phyloP scores from a whole-genome alignment of 2,329 filamentous ascomycete genomes.

The Nemania sp. region DNA sequence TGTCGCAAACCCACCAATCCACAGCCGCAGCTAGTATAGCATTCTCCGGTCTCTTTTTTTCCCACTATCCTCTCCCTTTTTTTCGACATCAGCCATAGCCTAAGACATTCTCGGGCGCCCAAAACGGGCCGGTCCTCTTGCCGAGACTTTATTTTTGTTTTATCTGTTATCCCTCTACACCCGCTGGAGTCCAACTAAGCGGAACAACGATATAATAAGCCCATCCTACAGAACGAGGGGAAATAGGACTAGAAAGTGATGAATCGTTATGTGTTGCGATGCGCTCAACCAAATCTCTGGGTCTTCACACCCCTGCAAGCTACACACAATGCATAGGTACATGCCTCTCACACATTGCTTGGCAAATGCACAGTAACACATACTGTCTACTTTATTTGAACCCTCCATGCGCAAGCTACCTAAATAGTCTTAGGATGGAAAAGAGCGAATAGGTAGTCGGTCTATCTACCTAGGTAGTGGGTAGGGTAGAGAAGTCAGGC shows the following conservation, averaged over 20 bases:
- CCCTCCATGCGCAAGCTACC: not conserved
- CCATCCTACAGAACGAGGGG: conserved; percentile 2
- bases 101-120: not conserved
- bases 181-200: not conserved
- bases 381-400: conserved; percentile 13
- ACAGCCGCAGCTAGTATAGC: not conserved
- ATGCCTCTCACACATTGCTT: conserved; percentile 18
- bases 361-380: conserved; percentile 16
- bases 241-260: conserved; percentile 9
- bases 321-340: not conserved
- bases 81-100: not conserved
- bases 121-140: conserved; percentile 9
- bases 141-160: conserved; percentile 1
- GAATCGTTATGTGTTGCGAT: conserved; percentile 19
- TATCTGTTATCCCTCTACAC: not conserved
- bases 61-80: not conserved
- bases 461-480: too few species aligned
- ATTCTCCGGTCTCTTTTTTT: not conserved
- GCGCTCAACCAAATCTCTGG: conserved; percentile 27
- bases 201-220: conserved; percentile 11
- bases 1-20: not conserved
- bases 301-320: conserved; percentile 6
- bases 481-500: conserved; percentile 5
- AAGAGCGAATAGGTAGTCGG: too few species aligned
- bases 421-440: too few species aligned